Evolutionary conservation across 78 protist species (phyloP).

Genomic region (Pigoraptor vietnamica): DNA sequence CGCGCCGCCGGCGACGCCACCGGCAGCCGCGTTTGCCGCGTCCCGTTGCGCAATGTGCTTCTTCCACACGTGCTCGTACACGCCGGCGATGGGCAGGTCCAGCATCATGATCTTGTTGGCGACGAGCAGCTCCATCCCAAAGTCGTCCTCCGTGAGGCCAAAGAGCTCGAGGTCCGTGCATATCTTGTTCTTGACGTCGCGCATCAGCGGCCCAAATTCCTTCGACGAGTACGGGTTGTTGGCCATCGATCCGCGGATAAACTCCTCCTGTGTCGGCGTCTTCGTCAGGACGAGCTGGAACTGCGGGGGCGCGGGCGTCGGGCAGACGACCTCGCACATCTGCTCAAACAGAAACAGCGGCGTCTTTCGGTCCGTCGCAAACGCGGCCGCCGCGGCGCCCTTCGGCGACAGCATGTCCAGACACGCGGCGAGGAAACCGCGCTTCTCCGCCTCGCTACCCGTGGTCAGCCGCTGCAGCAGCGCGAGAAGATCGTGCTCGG

Average conservation of each 20-base stretch:
- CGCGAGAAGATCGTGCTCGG: not conserved
- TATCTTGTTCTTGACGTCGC: conserved; percentile 80
- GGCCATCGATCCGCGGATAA: conserved; percentile 82
- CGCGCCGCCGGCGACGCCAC: not conserved
- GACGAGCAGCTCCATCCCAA: conserved; percentile 89
- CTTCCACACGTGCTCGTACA: conserved; percentile 79
- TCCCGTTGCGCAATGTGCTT: not conserved
- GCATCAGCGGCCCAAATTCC: conserved; percentile 70
- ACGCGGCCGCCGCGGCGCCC: not conserved
- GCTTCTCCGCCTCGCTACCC: conserved; percentile 36
- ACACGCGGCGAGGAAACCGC: conserved; percentile 50
- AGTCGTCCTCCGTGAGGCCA: conserved; percentile 72
- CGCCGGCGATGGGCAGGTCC: conserved; percentile 65
- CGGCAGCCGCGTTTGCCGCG: too few relatives aligned
- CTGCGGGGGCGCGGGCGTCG: conserved; percentile 47
- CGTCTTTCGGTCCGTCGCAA: conserved; percentile 26
- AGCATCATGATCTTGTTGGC: conserved; percentile 70
- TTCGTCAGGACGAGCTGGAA: conserved; percentile 48
- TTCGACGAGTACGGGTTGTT: conserved; percentile 65
- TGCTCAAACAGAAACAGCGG: conserved; percentile 68
- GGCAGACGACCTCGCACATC: conserved; percentile 61
- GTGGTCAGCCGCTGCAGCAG: not conserved
- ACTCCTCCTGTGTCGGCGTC: conserved; percentile 87
- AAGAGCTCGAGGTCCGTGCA: conserved; percentile 68
- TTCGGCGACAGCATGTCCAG: conserved; percentile 26